Evolutionary conservation across 2,329 filamentous ascomycete genomes (phyloP).

Genomic region (Monosporascus sp.): DNA sequence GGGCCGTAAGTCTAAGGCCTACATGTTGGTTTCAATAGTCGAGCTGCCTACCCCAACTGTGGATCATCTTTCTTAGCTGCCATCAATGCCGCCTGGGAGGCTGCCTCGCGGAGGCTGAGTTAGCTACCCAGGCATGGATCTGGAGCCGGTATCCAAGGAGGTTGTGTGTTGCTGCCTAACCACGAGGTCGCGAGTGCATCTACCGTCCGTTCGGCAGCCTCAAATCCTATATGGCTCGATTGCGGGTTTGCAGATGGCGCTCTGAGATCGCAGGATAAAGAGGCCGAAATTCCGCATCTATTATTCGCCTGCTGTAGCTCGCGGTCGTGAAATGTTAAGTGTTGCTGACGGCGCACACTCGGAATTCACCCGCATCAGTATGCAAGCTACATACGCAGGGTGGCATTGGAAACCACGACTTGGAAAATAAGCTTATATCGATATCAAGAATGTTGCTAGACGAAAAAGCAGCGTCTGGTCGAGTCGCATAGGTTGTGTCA

Average conservation of each 20-base stretch:
- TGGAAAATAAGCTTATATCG: not conserved
- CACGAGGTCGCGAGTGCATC: not conserved
- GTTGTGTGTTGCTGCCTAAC: not conserved
- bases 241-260: not conserved
- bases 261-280: not conserved
- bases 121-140: too few relatives aligned
- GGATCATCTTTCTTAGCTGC: too few relatives aligned
- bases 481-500: too few relatives aligned
- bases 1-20: too few relatives aligned
- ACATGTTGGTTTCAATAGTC: too few relatives aligned
- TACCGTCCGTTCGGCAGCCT: not conserved
- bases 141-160: not conserved
- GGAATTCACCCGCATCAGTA: not conserved
- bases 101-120: too few relatives aligned
- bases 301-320: not conserved
- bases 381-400: too few relatives aligned
- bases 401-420: not conserved
- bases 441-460: not conserved
- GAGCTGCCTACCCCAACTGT: too few relatives aligned
- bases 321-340: not conserved
- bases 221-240: conserved; percentile 1
- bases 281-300: not conserved
- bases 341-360: not conserved
- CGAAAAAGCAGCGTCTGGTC: not conserved
- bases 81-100: too few relatives aligned